A percentile compares a stretch with the other conserved stretches of the same genome.
These are phyloP conservation scores for Dissophora globulifera DNA, from an alignment of 192 early-diverging fungal genomes.

Conservation along the genomic window DNA sequence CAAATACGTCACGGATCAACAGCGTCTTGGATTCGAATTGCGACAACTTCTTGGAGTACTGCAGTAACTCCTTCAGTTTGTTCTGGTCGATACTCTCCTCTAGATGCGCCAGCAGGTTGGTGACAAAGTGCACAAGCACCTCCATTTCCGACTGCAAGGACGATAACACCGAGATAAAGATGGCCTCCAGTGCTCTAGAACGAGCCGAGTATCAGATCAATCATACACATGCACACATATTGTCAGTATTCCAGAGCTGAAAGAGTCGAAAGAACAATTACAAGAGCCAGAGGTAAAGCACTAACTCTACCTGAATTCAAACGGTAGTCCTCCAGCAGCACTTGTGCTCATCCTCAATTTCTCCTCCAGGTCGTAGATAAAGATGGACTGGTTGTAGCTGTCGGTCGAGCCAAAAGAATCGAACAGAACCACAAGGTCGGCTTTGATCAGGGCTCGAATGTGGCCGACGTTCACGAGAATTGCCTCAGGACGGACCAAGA, in stretches of 20 bases:
- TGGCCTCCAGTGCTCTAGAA: constrained; percentile 81
- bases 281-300: no score
- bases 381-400: constrained; percentile 76
- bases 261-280: neutral
- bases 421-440: constrained; percentile 81
- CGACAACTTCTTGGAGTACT: constrained; percentile 80
- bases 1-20: constrained; percentile 80
- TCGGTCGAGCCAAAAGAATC: constrained; percentile 74
- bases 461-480: constrained; percentile 87
- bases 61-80: constrained; percentile 80
- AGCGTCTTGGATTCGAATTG: constrained; percentile 82
- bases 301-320: constrained; percentile 66
- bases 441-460: constrained; percentile 83
- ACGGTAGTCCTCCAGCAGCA: constrained; percentile 57
- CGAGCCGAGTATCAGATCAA: neutral
- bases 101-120: constrained; percentile 69
- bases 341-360: constrained; percentile 66
- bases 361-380: constrained; percentile 84
- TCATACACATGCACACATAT: no score
- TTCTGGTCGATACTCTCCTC: constrained; percentile 80
- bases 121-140: constrained; percentile 73
- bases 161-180: constrained; percentile 76
- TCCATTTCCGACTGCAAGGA: constrained; percentile 76
- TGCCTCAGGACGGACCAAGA: constrained; percentile 83
- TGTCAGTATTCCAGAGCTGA: no score